A percentile compares a stretch with the other conserved stretches of the same genome.
These are phyloP conservation scores for Kuraishia ogatae DNA, from an alignment of 805 yeast species.

Conservation along the genomic window DNA sequence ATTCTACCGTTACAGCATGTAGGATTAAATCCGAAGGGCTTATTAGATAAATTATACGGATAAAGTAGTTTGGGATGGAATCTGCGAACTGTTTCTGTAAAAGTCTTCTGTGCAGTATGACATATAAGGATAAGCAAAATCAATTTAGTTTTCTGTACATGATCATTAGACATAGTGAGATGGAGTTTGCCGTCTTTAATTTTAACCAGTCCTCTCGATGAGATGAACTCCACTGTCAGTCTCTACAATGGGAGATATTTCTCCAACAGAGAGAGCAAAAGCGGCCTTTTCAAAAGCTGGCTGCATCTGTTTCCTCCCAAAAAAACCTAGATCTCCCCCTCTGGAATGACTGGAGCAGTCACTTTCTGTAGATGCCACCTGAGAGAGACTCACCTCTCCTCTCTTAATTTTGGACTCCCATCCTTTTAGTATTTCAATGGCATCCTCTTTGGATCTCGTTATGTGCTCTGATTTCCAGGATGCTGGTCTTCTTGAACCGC, in stretches of 20 bases:
- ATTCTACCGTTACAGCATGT: no score
- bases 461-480: constrained; percentile 78
- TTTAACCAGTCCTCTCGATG: constrained; percentile 72
- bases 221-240: constrained; percentile 88
- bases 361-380: constrained; percentile 73
- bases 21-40: background rate
- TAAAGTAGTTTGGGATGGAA: no score
- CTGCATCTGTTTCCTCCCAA: constrained; percentile 91
- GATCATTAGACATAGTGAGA: background rate
- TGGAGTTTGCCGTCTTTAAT: background rate
- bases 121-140: background rate
- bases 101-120: background rate
- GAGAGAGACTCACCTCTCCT: constrained; percentile 60
- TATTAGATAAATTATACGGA: no score
- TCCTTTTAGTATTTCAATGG: constrained; percentile 51
- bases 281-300: constrained; percentile 88
- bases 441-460: constrained; percentile 77
- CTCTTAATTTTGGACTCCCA: constrained; percentile 49
- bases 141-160: background rate
- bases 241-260: constrained; percentile 75
- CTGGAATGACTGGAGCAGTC: constrained; percentile 83
- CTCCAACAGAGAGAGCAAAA: constrained; percentile 73
- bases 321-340: constrained; percentile 89
- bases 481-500: constrained; percentile 78
- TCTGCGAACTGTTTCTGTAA: no score